A percentile compares a stretch with the other conserved stretches of the same genome.
Conservation (phyloP, 106 monocot genomes). For the Phalaenopsis aphrodite region DNA sequence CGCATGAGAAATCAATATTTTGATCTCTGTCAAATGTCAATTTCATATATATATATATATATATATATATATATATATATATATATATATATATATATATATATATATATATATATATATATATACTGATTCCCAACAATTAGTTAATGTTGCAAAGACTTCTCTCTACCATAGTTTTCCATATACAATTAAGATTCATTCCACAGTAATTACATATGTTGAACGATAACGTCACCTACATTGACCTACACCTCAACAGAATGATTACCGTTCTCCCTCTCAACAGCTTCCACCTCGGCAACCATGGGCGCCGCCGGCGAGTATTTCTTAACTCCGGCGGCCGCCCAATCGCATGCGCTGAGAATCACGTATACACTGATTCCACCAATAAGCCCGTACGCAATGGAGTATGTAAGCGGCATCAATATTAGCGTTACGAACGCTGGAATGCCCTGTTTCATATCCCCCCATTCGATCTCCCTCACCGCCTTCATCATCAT, state of each 20-base stretch:
- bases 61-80: too few species aligned
- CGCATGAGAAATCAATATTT: too few species aligned
- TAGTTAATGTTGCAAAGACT: too few species aligned
- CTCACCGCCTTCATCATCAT: conserved; percentile 35
- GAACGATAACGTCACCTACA: too few species aligned
- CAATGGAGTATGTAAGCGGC: conserved; percentile 39
- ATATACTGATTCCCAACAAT: too few species aligned
- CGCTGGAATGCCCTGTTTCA: conserved; percentile 29
- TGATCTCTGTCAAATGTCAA: too few species aligned
- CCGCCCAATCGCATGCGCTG: conserved; percentile 18
- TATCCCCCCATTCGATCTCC: conserved; percentile 36
- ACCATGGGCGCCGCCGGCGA: not conserved
- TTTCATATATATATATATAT: too few species aligned
- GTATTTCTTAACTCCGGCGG: not conserved
- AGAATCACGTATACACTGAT: conserved; percentile 22
- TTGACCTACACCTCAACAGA: not conserved
- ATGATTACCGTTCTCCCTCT: not conserved
- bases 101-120: too few species aligned
- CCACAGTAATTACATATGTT: too few species aligned
- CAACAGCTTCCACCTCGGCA: not conserved
- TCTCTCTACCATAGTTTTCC: too few species aligned
- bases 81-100: too few species aligned
- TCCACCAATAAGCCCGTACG: conserved; percentile 31
- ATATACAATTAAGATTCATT: too few species aligned
- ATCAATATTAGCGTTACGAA: conserved; percentile 29